Base-by-base conservation (phyloP, 2,329 filamentous ascomycete species). In the Cladosporium sp. region DNA sequence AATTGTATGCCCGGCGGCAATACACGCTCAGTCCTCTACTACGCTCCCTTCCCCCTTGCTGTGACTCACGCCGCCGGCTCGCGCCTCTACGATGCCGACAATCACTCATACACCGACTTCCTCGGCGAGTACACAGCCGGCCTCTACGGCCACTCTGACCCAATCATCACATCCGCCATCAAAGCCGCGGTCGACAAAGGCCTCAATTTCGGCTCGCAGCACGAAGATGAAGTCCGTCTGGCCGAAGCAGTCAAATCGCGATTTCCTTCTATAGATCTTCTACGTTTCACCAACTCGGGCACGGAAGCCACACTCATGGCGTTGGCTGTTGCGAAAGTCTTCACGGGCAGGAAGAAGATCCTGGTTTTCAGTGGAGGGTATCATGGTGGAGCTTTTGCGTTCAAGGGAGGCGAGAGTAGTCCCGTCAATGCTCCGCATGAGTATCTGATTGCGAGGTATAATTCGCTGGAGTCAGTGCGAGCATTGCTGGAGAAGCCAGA, bases 271-370 rank as follows among this genome's bases (percentile, higher is more conserved):
- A 71, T 87, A 4, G 82, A 84, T 6, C 74, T 77, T 12, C 71
- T 87, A 3, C 77, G 85, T 1, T 87, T 88, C 68, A 78, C 81
- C 40, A 88, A 87, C 68, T 85, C 83, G 0, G 85, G 85, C 2
- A 88, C 85, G 0, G 85, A 88, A 68, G 83, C 84, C 4, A 87
- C 84, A 51, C 74, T 83, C 4, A 80, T 84, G 65, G 83, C 83
- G 2, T 66, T 88, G 1, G 79, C 78, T 3, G 78, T 76, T 1
- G 84, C 83, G 0, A 75, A 79, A 9, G 72, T 71, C 17, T 82
- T 73, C 45, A 79, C 75, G 0, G 69, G 70, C 0, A 76, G 76
- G 34, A 71, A 70, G 17, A 80, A 78, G 66, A 73, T 83, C 1
- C 65, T 82, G 0, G 80, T 81, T 3, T 84, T 83, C 56, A 67